phyloP scores from a whole-genome alignment of 306 rosid genomes.

The Luffa aegyptiaca region DNA sequence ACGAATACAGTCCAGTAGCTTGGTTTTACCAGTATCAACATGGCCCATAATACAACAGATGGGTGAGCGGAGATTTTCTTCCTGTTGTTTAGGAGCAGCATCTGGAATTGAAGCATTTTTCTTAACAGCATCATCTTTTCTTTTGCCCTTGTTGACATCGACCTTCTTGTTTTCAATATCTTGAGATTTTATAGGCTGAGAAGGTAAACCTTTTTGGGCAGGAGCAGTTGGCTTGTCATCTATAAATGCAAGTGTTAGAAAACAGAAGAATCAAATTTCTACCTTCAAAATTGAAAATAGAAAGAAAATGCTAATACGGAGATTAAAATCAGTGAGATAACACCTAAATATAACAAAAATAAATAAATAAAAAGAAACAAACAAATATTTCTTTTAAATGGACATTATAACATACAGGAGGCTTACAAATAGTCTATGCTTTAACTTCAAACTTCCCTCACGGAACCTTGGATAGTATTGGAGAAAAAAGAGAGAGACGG shows the following conservation, averaged over 20 bases:
- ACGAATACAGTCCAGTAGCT: constrained; percentile 85
- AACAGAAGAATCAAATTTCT: not conserved
- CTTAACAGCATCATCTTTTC: constrained; percentile 19
- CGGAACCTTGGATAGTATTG: not conserved
- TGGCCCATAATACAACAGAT: constrained; percentile 99
- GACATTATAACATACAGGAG: not conserved
- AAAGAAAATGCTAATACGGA: not conserved
- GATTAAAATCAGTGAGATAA: not conserved
- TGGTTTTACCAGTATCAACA: constrained; percentile 95
- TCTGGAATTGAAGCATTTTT: constrained; percentile 22
- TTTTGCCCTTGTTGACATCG: constrained; percentile 28
- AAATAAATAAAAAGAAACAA: not conserved
- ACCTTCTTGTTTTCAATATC: constrained; percentile 23
- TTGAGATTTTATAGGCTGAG: constrained; percentile 23
- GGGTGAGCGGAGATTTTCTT: constrained; percentile 83
- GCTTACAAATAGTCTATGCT: not conserved
- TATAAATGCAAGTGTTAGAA: not conserved
- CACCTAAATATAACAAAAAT: not conserved
- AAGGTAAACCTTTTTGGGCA: too few species aligned
- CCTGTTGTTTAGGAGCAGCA: constrained; percentile 33
- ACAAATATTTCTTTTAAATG: too few species aligned
- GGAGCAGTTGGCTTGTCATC: constrained; percentile 14
- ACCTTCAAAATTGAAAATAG: not conserved
- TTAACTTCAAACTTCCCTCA: not conserved
- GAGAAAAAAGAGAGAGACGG: not conserved